Evolutionary conservation across 352 stramenopile species (phyloP), one percentile per base, ranked within the genome.

Genomic region (Globisporangium canariense): DNA sequence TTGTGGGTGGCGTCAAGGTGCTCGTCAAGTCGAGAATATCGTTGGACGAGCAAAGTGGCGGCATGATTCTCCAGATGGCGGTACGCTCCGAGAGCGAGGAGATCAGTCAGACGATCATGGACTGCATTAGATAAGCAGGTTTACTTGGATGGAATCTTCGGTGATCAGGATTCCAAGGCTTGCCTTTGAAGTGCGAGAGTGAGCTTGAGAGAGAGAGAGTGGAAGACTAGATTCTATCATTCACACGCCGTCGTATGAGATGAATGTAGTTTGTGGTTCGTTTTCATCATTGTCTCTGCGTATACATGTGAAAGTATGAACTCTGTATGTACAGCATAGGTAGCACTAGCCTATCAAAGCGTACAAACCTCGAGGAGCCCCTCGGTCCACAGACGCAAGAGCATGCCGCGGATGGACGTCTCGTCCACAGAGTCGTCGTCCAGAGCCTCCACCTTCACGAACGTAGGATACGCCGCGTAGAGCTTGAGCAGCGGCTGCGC

Each of bases 21-120:
- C 80, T 99, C 58, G 96, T 97, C n/a, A 90, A 98, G 72, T 97
- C 94, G 38, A 97, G 98, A 85, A 91, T 99, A 78, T 85, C 83
- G 59, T 76, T 98, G 54, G 91, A 97, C 50, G 90, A 97, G 60
- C 73, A 85, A 34, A 89, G 71, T 57, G 91, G 93, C 62, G 90
- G 94, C 60, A 88, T 99, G 67, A 90, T 94, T 62, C 76, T 99
- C 47, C 52, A 99, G 88, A 99, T 99, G 83, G 97, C 94, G 18
- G 96, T 99, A 28, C 84, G 97, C 68, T 98, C 93, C 69, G 93
- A 99, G 69, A 88, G 94, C 68, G 85, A 94, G 46, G 80, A 96
- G 70, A 88, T 99, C 38, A 98, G 93, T 65, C 86, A 97, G 70
- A 98, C 97, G 70, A 97, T 99, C 45, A 94, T 97, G 68, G 96